Percentiles rank a stretch among this genome's conserved stretches.
These are phyloP conservation scores for Trametes gibbosa DNA, from an alignment of 768 basidiomycete genomes.

Conservation along the genomic window DNA sequence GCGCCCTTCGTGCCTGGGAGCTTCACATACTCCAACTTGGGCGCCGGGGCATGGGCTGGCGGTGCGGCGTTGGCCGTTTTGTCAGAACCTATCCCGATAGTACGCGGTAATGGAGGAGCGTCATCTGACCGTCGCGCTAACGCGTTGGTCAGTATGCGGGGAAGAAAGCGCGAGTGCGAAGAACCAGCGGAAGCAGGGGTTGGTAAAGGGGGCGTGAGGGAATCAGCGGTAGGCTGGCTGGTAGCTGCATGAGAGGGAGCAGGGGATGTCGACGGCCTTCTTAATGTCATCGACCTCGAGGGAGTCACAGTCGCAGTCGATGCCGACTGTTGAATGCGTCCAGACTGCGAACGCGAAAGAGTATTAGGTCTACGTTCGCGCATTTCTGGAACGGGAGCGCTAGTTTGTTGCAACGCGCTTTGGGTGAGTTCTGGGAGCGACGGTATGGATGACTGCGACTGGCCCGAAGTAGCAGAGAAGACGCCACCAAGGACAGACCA, in stretches of 20 bases:
- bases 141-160: slow-evolving; percentile 67
- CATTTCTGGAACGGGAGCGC: slow-evolving; percentile 13
- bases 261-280: slow-evolving; percentile 37
- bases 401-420: not conserved
- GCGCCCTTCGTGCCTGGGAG: slow-evolving; percentile 89
- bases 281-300: not conserved
- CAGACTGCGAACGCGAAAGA: slow-evolving; percentile 25
- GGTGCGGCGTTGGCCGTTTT: slow-evolving; percentile 29
- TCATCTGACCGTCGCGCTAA: slow-evolving; percentile 64
- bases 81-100: slow-evolving; percentile 39
- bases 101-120: slow-evolving; percentile 37
- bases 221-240: slow-evolving; percentile 6
- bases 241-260: slow-evolving; percentile 18
- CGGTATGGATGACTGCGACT: slow-evolving; percentile 22
- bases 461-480: slow-evolving; percentile 30
- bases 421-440: slow-evolving; percentile 19
- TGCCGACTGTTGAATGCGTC: slow-evolving; percentile 12
- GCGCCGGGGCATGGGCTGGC: slow-evolving; percentile 59
- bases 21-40: slow-evolving; percentile 90
- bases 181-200: slow-evolving; percentile 33
- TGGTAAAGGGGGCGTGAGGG: slow-evolving; percentile 31
- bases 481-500: slow-evolving; percentile 70
- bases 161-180: slow-evolving; percentile 60
- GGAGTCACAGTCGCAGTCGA: slow-evolving; percentile 14
- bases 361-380: slow-evolving; percentile 12